Evolutionary conservation across 2,329 filamentous ascomycete genomes (phyloP), one percentile per base, ranked within the genome.

Genomic region (Fusarium sp.): DNA sequence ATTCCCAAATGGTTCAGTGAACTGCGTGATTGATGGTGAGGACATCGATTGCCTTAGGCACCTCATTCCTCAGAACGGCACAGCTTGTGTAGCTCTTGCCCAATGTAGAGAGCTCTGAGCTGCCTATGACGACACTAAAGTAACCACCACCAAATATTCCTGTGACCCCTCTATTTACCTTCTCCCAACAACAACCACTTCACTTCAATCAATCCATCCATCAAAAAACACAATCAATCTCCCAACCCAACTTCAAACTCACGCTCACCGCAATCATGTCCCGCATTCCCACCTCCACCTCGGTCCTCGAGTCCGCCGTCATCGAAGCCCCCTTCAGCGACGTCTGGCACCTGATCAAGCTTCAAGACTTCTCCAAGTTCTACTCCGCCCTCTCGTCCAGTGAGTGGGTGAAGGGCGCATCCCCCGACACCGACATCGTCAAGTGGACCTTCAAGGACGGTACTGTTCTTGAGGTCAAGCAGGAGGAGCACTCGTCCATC

Each of bases 311-410:
- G 84, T 90, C 88, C 63, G 87, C 89, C 79, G 90, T 94, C 82
- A 93, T 94, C 83, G 86, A 89, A 76, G 91, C 91, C 42, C 89
- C 89, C 39, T 87, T 93, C 80, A 87, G 87, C 78, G 82, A 88
- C 75, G 91, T 93, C 81, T 94, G 92, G 91, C 91, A 93, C 85
- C 86, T 90, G 78, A 91, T 93, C 88, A 93, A 93, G 87, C 89
- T 93, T 44, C 88, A 90, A 81, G 87, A 91, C 81, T 93, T 94
- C 83, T 82, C 83, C 84, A 87, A 88, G 78, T 94, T 92, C 85
- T 93, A 90, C 90, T 84, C 85, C 50, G 87, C 88, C 72, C 86
- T 94, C 50, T 87, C 87, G n/a, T 62, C 54, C 79, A 89, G 87
- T 80, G 89, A 92, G 81, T 87, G 85, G 77, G 89, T 91, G 82